These are phyloP conservation scores for Exophiala calicioides DNA, from an alignment of 2,329 filamentous ascomycete species.

Conservation along the genomic window DNA sequence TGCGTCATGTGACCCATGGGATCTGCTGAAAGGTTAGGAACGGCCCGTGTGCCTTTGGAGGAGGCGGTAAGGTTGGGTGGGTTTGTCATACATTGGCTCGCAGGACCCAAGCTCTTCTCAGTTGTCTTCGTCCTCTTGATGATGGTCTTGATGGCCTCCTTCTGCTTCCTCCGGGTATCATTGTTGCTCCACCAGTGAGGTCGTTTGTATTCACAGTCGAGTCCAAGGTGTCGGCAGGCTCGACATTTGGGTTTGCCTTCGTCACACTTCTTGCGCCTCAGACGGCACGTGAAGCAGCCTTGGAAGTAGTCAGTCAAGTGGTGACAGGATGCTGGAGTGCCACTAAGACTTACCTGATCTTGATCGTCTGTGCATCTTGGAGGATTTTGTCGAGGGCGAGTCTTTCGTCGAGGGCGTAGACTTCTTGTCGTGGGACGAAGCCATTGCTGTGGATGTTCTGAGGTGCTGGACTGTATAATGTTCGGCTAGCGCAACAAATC, in stretches of 20 bases:
- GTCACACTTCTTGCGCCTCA: slow-evolving; percentile 70
- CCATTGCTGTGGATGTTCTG: slow-evolving; percentile 20
- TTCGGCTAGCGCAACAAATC: slow-evolving; percentile 1
- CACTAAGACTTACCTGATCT: slow-evolving; percentile 74
- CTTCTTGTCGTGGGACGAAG: slow-evolving; percentile 27
- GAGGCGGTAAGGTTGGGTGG: background rate
- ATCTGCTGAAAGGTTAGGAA: slow-evolving; percentile 19
- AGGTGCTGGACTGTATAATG: slow-evolving; percentile 1
- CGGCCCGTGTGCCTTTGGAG: background rate
- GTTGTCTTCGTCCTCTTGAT: slow-evolving; percentile 96
- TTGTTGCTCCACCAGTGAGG: slow-evolving; percentile 98
- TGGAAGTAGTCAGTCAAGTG: slow-evolving; percentile 15
- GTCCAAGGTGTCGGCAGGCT: slow-evolving; percentile 70
- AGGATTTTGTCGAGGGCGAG: slow-evolving; percentile 44
- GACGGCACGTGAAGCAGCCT: slow-evolving; percentile 69
- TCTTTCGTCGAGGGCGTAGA: slow-evolving; percentile 35
- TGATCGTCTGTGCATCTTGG: slow-evolving; percentile 89
- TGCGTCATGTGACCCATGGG: slow-evolving; percentile 40
- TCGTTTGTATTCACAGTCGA: slow-evolving; percentile 93
- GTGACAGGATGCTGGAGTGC: background rate
- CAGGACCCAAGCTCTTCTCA: slow-evolving; percentile 69
- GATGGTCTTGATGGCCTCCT: slow-evolving; percentile 93
- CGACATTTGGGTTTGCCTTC: slow-evolving; percentile 65
- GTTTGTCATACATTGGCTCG: slow-evolving; percentile 36
- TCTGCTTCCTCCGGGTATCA: slow-evolving; percentile 79